These are phyloP conservation scores for Xylaria sp. DNA, from an alignment of 2,329 filamentous ascomycete species.

Conservation along the genomic window DNA sequence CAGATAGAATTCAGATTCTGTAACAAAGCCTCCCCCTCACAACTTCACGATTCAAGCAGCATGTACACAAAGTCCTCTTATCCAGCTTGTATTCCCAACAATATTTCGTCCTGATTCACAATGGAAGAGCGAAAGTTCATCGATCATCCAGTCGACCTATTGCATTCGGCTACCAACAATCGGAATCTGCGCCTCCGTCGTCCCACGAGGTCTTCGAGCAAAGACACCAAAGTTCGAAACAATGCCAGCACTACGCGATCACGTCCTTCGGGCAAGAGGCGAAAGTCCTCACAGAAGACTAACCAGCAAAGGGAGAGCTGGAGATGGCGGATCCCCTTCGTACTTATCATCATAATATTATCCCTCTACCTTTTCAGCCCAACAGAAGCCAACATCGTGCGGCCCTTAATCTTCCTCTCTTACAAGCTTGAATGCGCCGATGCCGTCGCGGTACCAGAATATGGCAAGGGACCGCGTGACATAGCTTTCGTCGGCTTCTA, in stretches of 20 bases:
- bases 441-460: slow-evolving; percentile 60
- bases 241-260: background rate
- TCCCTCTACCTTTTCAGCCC: slow-evolving; percentile 71
- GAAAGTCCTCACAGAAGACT: background rate
- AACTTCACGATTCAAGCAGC: background rate
- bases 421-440: slow-evolving; percentile 63
- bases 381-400: slow-evolving; percentile 70
- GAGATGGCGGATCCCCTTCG: slow-evolving; percentile 62
- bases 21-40: background rate
- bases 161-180: slow-evolving; percentile 14
- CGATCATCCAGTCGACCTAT: slow-evolving; percentile 7
- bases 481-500: slow-evolving; percentile 79
- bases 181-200: slow-evolving; percentile 12
- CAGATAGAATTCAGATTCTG: background rate
- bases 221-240: background rate
- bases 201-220: background rate
- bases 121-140: slow-evolving; percentile 18
- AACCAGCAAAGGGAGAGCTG: slow-evolving; percentile 4
- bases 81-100: too few relatives aligned
- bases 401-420: slow-evolving; percentile 75
- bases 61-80: background rate
- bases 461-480: slow-evolving; percentile 76
- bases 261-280: background rate
- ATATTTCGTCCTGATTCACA: background rate
- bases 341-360: slow-evolving; percentile 65